These are phyloP conservation scores for Wallemia hederae DNA, from an alignment of 1,284 basidiomycete species.

Conservation along the genomic window DNA sequence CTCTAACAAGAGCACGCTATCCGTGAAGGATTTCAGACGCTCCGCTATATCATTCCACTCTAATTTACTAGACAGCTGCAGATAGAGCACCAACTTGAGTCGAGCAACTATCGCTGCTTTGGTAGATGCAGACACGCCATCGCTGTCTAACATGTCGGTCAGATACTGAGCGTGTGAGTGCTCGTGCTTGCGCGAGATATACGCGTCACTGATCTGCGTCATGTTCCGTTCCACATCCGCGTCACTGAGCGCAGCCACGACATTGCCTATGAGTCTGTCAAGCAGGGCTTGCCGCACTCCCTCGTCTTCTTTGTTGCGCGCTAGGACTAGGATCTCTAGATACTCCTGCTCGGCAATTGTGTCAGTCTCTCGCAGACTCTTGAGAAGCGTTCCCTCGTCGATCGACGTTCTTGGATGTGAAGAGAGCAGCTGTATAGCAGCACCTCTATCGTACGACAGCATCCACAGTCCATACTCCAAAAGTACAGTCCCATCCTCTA, in stretches of 20 bases:
- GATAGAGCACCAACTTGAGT: not conserved
- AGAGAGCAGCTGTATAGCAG: not conserved
- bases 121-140: not conserved
- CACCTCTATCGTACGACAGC: not conserved
- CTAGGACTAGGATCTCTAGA: not conserved
- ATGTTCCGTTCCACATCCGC: not conserved
- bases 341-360: not conserved
- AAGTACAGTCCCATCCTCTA: not conserved
- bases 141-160: not conserved
- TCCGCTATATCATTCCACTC: not conserved
- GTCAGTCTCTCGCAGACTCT: not conserved
- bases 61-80: not conserved
- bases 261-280: not conserved
- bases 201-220: not conserved
- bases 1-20: not conserved
- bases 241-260: not conserved
- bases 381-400: not conserved
- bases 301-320: not conserved
- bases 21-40: not conserved
- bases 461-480: not conserved
- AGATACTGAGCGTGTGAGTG: not conserved
- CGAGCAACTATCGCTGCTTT: not conserved
- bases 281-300: not conserved
- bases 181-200: not conserved
- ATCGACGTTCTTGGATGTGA: not conserved